Conservation (phyloP, 495 filamentous ascomycete genomes). For the Lasiosphaeria hispida region DNA sequence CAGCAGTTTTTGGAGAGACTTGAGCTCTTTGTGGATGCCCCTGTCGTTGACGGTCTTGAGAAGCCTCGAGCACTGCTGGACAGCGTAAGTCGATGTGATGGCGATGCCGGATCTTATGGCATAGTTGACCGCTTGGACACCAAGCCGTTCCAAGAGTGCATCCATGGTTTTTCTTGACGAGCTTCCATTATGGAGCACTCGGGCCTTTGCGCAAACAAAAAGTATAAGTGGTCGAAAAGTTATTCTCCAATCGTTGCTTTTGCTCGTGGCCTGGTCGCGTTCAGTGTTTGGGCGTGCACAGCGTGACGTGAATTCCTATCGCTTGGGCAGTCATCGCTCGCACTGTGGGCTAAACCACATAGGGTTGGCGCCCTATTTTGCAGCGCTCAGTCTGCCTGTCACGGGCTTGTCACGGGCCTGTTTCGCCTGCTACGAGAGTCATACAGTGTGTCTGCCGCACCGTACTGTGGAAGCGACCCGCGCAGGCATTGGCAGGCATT, state of each 20-base stretch:
- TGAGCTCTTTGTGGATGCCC: conserved; percentile 64
- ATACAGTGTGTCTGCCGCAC: neutral
- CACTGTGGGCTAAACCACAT: too few species aligned
- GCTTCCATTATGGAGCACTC: conserved; percentile 15
- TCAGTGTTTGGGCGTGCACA: too few species aligned
- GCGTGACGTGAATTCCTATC: too few species aligned
- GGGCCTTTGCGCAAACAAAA: too few species aligned
- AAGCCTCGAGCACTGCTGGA: conserved; percentile 75
- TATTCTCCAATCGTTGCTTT: too few species aligned
- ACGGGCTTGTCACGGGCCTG: neutral
- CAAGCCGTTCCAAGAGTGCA: conserved; percentile 65
- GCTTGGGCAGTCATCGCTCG: too few species aligned
- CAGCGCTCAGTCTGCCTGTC: neutral
- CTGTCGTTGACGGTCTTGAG: conserved; percentile 69
- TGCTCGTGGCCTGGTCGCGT: too few species aligned
- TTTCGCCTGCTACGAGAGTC: neutral
- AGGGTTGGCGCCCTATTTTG: neutral
- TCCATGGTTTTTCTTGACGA: conserved; percentile 60
- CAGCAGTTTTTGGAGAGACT: conserved; percentile 67
- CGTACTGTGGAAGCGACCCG: conserved; percentile 5
- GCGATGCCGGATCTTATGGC: conserved; percentile 87
- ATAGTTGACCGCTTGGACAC: conserved; percentile 81
- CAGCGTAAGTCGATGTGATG: conserved; percentile 81
- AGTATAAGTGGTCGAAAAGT: too few species aligned
- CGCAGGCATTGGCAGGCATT: neutral